phyloP scores from a whole-genome alignment of 805 yeast genomes.

The Pichia insulana region DNA sequence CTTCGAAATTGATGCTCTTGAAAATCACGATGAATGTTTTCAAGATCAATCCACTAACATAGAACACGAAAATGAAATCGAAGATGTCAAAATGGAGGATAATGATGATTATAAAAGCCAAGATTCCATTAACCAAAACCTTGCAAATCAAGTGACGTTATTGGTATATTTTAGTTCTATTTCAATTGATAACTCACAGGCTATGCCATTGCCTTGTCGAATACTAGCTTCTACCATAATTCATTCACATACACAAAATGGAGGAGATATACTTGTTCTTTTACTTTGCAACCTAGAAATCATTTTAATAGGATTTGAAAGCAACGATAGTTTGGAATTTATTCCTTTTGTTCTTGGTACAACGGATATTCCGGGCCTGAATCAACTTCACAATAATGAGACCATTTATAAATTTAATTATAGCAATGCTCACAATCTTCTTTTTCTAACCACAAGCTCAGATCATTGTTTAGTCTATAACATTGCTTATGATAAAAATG shows the following conservation, averaged over 20 bases:
- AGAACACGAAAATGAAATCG: no score
- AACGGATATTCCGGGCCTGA: not conserved
- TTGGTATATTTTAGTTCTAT: slow-evolving; percentile 19
- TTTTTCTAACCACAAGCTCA: not conserved
- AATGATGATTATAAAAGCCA: no score
- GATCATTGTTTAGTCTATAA: not conserved
- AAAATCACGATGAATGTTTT: not conserved
- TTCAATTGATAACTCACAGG: slow-evolving; percentile 15
- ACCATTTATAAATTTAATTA: not conserved
- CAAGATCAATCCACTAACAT: no score
- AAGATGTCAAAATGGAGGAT: no score
- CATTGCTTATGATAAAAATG: not conserved
- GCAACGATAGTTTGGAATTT: not conserved
- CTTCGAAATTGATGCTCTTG: not conserved
- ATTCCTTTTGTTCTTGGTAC: not conserved
- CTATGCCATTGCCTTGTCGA: slow-evolving; percentile 14
- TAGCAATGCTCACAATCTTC: not conserved
- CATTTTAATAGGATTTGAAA: not conserved
- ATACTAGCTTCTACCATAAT: slow-evolving; percentile 21
- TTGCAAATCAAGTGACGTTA: slow-evolving; percentile 5
- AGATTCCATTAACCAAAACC: no score
- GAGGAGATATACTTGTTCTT: slow-evolving; percentile 22
- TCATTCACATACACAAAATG: slow-evolving; percentile 15
- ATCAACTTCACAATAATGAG: not conserved
- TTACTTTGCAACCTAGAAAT: not conserved